Evolutionary conservation across 306 rosid species (phyloP).

Genomic region (Urtica urens): DNA sequence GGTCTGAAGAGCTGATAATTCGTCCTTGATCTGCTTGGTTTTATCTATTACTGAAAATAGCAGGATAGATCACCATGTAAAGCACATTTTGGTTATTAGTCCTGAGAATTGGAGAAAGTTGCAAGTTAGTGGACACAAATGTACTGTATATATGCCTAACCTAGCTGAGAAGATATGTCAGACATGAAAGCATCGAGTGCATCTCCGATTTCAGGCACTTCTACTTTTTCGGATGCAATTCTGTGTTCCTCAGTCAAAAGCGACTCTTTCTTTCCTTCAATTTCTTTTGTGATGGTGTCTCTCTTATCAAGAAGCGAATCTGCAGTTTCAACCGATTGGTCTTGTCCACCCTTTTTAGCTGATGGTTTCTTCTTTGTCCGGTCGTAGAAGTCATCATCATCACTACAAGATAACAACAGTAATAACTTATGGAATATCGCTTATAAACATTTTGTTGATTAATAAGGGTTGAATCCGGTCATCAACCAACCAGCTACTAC

Average conservation of each 20-base stretch:
- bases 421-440: not conserved
- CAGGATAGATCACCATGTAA: conserved; percentile 19
- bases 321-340: conserved; percentile 71
- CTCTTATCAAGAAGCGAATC: conserved; percentile 83
- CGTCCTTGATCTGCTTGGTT: conserved; percentile 55
- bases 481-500: too few species aligned
- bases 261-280: conserved; percentile 50
- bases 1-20: conserved; percentile 61
- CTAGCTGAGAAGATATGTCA: conserved; percentile 88
- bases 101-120: too few species aligned
- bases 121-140: too few species aligned
- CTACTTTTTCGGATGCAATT: conserved; percentile 25
- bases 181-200: conserved; percentile 88
- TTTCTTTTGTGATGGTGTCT: conserved; percentile 60
- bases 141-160: conserved; percentile 37
- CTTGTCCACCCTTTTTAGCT: conserved; percentile 40
- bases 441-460: not conserved
- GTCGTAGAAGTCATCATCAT: conserved; percentile 92
- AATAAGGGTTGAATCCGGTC: not conserved
- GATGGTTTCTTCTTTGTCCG: conserved; percentile 64
- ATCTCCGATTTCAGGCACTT: conserved; percentile 47
- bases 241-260: conserved; percentile 46
- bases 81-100: not conserved
- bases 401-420: conserved; percentile 38
- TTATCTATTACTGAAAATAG: conserved; percentile 56